These are phyloP conservation scores for Inga laurina DNA, from an alignment of 306 rosid species.

Conservation along the genomic window DNA sequence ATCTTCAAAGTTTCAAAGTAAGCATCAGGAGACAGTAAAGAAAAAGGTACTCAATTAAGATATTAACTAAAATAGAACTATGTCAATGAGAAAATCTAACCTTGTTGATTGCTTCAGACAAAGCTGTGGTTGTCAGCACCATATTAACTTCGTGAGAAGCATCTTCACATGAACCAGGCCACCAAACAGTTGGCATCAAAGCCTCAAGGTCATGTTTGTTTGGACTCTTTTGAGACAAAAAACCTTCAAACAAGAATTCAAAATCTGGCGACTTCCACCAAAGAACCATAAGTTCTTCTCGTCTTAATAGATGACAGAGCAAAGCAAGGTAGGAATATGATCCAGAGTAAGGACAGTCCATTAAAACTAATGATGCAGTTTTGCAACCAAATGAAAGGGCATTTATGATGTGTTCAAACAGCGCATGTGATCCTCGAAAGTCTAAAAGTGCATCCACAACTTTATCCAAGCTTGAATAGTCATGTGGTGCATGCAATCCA, in stretches of 20 bases:
- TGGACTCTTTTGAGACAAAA: slow-evolving; percentile 80
- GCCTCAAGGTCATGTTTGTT: slow-evolving; percentile 92
- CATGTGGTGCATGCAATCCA: slow-evolving; percentile 71
- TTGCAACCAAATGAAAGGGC: slow-evolving; percentile 81
- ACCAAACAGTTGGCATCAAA: slow-evolving; percentile 94
- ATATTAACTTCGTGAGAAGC: slow-evolving; percentile 70
- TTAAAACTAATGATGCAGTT: slow-evolving; percentile 59
- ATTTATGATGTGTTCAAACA: slow-evolving; percentile 73
- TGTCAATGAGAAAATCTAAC: slow-evolving; percentile 41
- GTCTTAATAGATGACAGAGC: slow-evolving; percentile 76
- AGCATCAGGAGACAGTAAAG: not conserved
- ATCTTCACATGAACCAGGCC: slow-evolving; percentile 95
- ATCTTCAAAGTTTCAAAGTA: slow-evolving; percentile 17
- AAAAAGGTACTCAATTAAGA: slow-evolving; percentile 6
- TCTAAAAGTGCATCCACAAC: slow-evolving; percentile 72
- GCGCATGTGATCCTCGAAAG: slow-evolving; percentile 64
- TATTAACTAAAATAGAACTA: slow-evolving; percentile 25
- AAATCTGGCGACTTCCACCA: slow-evolving; percentile 95
- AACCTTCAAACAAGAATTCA: slow-evolving; percentile 87
- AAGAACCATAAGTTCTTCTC: slow-evolving; percentile 85
- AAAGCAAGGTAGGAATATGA: slow-evolving; percentile 88
- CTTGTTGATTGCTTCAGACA: slow-evolving; percentile 83
- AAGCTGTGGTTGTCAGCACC: slow-evolving; percentile 80
- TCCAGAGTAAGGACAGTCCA: slow-evolving; percentile 88
- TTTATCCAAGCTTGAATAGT: slow-evolving; percentile 79